A percentile compares a stretch with the other conserved stretches of the same genome.
Conservation (phyloP, 306 rosid species). For the Vachellia collinsii region DNA sequence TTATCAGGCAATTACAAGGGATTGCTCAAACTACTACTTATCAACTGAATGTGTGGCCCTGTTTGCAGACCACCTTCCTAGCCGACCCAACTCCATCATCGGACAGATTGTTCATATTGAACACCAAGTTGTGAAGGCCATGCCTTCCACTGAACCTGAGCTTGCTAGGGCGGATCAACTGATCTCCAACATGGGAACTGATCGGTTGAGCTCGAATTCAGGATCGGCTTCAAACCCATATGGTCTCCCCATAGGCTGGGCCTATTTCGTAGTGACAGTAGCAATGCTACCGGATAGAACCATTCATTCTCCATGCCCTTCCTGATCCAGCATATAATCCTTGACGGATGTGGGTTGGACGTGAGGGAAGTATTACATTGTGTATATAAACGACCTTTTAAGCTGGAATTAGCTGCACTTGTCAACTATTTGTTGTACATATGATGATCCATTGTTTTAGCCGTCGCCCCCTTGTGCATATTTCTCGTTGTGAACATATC, state of each 20-base stretch:
- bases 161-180: slow-evolving; percentile 47
- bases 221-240: slow-evolving; percentile 79
- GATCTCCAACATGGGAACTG: slow-evolving; percentile 56
- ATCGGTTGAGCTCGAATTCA: slow-evolving; percentile 88
- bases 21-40: slow-evolving; percentile 73
- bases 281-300: slow-evolving; percentile 94
- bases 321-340: slow-evolving; percentile 79
- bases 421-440: slow-evolving; percentile 52
- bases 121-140: slow-evolving; percentile 70
- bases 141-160: slow-evolving; percentile 42
- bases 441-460: slow-evolving; percentile 57
- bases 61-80: slow-evolving; percentile 73
- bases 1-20: slow-evolving; percentile 81
- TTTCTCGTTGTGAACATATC: slow-evolving; percentile 40
- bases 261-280: slow-evolving; percentile 85
- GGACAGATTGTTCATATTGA: slow-evolving; percentile 97
- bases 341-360: slow-evolving; percentile 61
- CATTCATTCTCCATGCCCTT: slow-evolving; percentile 83
- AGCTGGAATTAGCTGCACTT: slow-evolving; percentile 46
- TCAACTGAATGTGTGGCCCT: slow-evolving; percentile 87
- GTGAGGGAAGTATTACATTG: slow-evolving; percentile 92
- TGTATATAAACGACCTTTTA: slow-evolving; percentile 52
- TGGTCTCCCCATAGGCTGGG: slow-evolving; percentile 91
- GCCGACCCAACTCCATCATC: slow-evolving; percentile 81
- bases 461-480: slow-evolving; percentile 51